phyloP scores from a whole-genome alignment of 257 asterid species.

The Voacanga thouarsii region DNA sequence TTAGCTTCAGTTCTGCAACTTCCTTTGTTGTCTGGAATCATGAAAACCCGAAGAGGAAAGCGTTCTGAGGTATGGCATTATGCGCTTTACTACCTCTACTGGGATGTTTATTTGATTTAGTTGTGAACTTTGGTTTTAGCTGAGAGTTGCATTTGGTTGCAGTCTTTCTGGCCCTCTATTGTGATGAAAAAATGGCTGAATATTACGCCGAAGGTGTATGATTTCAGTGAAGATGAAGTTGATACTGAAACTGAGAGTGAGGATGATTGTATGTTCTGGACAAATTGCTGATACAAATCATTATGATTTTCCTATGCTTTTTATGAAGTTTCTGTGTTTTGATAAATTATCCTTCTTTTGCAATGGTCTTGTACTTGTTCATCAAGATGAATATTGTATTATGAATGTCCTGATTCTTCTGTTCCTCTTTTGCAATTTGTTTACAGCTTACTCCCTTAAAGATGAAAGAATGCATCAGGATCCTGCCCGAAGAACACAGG shows the following conservation, averaged over 20 bases:
- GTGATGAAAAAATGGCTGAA: slow-evolving; percentile 97
- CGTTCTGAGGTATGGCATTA: slow-evolving; percentile 52
- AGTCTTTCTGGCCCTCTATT: slow-evolving; percentile 89
- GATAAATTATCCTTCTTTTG: background rate
- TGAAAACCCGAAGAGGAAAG: slow-evolving; percentile 51
- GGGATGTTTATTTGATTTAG: background rate
- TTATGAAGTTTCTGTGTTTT: background rate
- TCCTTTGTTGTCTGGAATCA: slow-evolving; percentile 20
- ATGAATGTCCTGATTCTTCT: background rate
- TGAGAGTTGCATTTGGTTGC: slow-evolving; percentile 12
- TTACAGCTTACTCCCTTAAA: slow-evolving; percentile 57
- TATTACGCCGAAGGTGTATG: slow-evolving; percentile 65
- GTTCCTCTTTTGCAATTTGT: background rate
- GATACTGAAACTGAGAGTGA: slow-evolving; percentile 83
- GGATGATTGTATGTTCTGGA: slow-evolving; percentile 61
- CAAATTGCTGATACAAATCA: background rate
- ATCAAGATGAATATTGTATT: too few species aligned
- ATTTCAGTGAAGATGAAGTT: slow-evolving; percentile 90
- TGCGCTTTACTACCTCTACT: background rate
- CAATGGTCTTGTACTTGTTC: background rate
- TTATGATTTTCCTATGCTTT: background rate
- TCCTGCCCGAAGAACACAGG: slow-evolving; percentile 23
- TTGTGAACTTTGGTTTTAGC: background rate
- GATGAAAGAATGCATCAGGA: slow-evolving; percentile 44
- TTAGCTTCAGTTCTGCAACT: slow-evolving; percentile 12